Base-by-base conservation (phyloP, 2,329 filamentous ascomycete species). In the Botrytis medusae region DNA sequence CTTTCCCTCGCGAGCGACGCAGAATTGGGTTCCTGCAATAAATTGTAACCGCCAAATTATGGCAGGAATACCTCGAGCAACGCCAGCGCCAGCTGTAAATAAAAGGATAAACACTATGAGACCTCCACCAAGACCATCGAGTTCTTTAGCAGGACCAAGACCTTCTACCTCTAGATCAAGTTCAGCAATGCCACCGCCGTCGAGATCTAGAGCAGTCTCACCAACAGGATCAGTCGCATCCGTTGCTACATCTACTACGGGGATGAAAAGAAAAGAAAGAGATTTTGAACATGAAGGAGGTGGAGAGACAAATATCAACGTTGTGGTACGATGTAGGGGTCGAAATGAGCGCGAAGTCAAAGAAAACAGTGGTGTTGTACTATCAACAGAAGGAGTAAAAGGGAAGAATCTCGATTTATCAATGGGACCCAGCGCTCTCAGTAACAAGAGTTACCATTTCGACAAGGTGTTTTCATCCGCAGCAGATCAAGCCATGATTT, bases 391-490 rank as follows among this genome's bases (percentile, higher is more conserved):
- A 78, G 94, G 93, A n/a, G 90, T 94, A 75, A 95, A 93, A 83
- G 94, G 95, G 62, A 94, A 92, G 79, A 88, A 87, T 57, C 90
- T 99, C 40, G 92, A 97, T 77, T 83, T 99, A 65, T 95, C 92
- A 5, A 97, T 98, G 93, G 96, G 95, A 1, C 91, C 95, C 0
- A 97, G 91, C 82, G 93, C 96, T 48, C 84, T 98, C 73, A 97
- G 92, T 85, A 97, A 99, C 84, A 98, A 98, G 84, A 93, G 93
- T 0, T 99, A 99, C 82, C 91, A 92, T 76, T 99, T 99, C 81
- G 96, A 99, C 83, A 96, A 95, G 81, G 96, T 98, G 77, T 99
- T 97, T 80, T 98, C 96, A 1, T 93, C 93, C 0, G 96, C 95
- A 0, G 95, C 96, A 1, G 96, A 98, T 79, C 96, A 99, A 83